Evolutionary conservation across 2,329 filamentous ascomycete species (phyloP).

Genomic region (Colletotrichum ledebouriae): DNA sequence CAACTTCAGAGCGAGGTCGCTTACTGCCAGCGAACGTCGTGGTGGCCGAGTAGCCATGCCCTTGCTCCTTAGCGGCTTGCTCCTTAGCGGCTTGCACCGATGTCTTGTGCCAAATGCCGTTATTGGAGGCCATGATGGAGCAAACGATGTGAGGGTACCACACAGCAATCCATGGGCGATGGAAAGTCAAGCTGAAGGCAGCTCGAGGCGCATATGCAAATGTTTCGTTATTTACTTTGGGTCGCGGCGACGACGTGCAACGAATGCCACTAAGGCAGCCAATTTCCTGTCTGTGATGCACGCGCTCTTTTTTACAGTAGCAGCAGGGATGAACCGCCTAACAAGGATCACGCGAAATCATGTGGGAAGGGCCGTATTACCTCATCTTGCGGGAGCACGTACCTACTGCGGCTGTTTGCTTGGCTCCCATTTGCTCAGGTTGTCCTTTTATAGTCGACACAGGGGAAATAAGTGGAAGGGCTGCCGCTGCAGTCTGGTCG

Average conservation of each 20-base stretch:
- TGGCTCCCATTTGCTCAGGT: not conserved
- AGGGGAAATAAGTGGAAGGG: slow-evolving; percentile 20
- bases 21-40: slow-evolving; percentile 64
- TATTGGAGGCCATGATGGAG: slow-evolving; percentile 55
- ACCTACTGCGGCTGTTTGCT: not conserved
- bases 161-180: slow-evolving; percentile 22
- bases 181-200: not conserved
- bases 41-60: slow-evolving; percentile 55
- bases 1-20: slow-evolving; percentile 48
- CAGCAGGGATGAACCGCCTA: slow-evolving; percentile 38
- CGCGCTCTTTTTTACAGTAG: slow-evolving; percentile 9
- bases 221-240: slow-evolving; percentile 2
- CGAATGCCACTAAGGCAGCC: slow-evolving; percentile 23
- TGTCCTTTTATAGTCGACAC: not conserved
- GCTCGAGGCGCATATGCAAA: not conserved
- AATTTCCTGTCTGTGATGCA: slow-evolving; percentile 27
- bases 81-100: slow-evolving; percentile 63
- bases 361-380: slow-evolving; percentile 32
- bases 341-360: slow-evolving; percentile 38
- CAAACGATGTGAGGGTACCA: not conserved
- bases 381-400: slow-evolving; percentile 28
- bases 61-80: slow-evolving; percentile 57
- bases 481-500: not conserved
- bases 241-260: slow-evolving; percentile 13
- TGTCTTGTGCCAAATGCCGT: slow-evolving; percentile 62